Conservation (phyloP, 2,329 filamentous ascomycete genomes). For the Elsinoe necatrix region DNA sequence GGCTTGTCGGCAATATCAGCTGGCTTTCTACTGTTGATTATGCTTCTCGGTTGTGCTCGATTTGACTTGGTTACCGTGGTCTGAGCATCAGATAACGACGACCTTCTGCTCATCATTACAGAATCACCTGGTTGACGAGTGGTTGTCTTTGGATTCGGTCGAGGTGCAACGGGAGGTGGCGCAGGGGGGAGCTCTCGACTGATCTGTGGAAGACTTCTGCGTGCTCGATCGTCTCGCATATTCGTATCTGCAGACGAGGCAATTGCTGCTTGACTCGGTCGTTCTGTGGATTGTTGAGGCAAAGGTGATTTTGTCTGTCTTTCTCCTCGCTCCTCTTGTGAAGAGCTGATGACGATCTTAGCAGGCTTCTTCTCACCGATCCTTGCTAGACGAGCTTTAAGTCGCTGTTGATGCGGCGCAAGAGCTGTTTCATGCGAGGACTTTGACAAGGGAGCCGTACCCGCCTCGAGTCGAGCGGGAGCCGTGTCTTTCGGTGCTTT, state of each 20-base stretch:
- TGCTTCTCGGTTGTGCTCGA: constrained; percentile 14
- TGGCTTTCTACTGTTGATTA: background rate
- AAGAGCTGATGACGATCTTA: constrained; percentile 5
- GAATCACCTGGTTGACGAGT: background rate
- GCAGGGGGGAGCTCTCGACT: too few species aligned
- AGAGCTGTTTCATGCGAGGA: constrained; percentile 12
- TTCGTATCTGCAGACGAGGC: background rate
- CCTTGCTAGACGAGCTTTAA: constrained; percentile 26
- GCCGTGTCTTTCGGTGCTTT: constrained; percentile 17
- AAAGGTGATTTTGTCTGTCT: background rate
- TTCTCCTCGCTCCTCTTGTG: background rate
- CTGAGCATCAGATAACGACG: background rate
- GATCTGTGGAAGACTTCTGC: background rate
- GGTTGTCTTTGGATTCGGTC: background rate
- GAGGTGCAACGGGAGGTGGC: background rate
- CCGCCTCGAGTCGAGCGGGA: constrained; percentile 13
- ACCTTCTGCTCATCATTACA: background rate
- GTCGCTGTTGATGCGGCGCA: constrained; percentile 20
- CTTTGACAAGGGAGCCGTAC: constrained; percentile 17
- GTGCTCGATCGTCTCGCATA: background rate
- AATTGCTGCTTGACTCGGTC: background rate
- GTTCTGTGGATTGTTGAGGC: background rate
- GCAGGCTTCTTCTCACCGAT: constrained; percentile 23
- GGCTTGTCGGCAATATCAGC: background rate
- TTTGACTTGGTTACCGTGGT: background rate